A percentile compares a stretch with the other conserved stretches of the same genome.
Evolutionary conservation across 768 basidiomycete species (phyloP).

Genomic region (Naganishia vishniacii): DNA sequence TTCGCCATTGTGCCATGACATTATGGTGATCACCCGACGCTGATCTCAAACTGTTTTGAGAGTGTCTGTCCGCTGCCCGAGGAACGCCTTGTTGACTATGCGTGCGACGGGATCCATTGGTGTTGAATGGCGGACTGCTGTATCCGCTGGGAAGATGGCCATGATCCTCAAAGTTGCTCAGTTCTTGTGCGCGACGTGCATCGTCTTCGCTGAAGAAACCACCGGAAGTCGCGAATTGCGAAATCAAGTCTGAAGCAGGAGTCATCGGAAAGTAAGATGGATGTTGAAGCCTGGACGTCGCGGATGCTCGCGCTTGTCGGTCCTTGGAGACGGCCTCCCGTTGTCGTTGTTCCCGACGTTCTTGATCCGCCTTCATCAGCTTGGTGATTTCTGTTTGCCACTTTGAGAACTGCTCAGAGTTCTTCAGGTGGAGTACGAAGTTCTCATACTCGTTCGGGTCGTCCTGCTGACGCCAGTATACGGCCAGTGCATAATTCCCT

Average conservation of each 20-base stretch:
- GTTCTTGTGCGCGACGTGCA: not conserved
- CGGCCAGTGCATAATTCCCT: slow-evolving; percentile 70
- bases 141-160: slow-evolving; percentile 9
- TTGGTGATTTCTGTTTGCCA: slow-evolving; percentile 89
- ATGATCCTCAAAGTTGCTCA: slow-evolving; percentile 22
- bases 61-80: slow-evolving; percentile 21
- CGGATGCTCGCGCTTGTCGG: slow-evolving; percentile 45
- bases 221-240: slow-evolving; percentile 12
- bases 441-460: slow-evolving; percentile 65
- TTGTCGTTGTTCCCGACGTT: slow-evolving; percentile 52
- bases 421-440: slow-evolving; percentile 87
- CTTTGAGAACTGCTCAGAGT: slow-evolving; percentile 82
- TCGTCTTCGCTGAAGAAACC: slow-evolving; percentile 21
- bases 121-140: slow-evolving; percentile 23
- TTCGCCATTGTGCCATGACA: slow-evolving; percentile 23
- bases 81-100: slow-evolving; percentile 24
- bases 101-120: slow-evolving; percentile 19
- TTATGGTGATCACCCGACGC: slow-evolving; percentile 18
- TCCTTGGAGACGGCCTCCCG: slow-evolving; percentile 51
- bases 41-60: slow-evolving; percentile 18
- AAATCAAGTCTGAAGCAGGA: slow-evolving; percentile 34
- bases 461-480: slow-evolving; percentile 92
- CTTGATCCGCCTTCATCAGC: slow-evolving; percentile 63
- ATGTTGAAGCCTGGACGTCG: slow-evolving; percentile 43
- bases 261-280: slow-evolving; percentile 41